Evolutionary conservation across 176 grass and related monocot species (phyloP).

Genomic region (Neostapfia colusana): DNA sequence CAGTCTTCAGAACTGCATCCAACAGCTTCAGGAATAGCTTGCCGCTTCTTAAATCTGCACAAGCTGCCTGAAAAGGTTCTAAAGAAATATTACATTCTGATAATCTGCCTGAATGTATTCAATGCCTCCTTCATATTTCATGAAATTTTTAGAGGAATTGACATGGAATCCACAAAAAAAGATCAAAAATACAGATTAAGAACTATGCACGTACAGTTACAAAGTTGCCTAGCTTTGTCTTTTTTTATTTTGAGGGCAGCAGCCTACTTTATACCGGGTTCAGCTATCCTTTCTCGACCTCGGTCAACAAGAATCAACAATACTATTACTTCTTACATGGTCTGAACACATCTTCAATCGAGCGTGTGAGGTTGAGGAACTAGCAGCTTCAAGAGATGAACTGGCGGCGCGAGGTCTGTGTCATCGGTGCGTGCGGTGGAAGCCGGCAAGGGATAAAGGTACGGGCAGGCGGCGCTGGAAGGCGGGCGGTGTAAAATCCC

Average conservation of each 20-base stretch:
- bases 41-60: conserved; percentile 73
- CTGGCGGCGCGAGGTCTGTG: no score
- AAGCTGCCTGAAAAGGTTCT: conserved; percentile 67
- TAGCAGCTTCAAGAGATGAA: no score
- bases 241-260: neutral
- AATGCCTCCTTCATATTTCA: neutral
- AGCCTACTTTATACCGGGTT: conserved; percentile 15
- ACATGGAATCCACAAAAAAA: neutral
- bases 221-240: neutral
- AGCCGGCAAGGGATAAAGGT: no score
- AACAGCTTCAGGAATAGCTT: conserved; percentile 70
- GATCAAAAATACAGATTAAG: neutral
- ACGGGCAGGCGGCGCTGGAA: no score
- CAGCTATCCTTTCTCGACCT: no score
- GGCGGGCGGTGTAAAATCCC: no score
- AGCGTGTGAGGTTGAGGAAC: no score
- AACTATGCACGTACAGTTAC: neutral
- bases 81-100: conserved; percentile 53
- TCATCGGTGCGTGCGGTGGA: no score
- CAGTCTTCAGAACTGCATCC: conserved; percentile 60
- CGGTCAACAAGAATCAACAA: no score
- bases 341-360: no score
- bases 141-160: neutral
- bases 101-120: conserved; percentile 1
- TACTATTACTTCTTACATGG: no score